phyloP scores from a whole-genome alignment of 1,139 yeast genomes.

The Zygosaccharomyces sapae region DNA sequence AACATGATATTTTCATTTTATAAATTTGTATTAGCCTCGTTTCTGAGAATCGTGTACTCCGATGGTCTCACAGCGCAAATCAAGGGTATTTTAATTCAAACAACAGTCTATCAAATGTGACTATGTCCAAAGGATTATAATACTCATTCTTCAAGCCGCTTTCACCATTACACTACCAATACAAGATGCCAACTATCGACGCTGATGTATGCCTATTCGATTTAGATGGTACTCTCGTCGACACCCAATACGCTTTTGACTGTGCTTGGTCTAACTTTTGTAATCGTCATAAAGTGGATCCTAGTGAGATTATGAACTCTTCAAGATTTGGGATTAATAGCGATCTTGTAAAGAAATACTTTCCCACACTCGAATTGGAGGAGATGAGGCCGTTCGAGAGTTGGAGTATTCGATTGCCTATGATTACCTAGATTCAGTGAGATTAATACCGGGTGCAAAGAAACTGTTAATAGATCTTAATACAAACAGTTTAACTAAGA shows the following conservation, averaged over 20 bases:
- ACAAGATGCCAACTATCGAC: conserved; percentile 12
- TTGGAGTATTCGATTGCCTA: conserved; percentile 65
- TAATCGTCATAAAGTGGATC: conserved; percentile 57
- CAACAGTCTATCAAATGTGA: too few relatives aligned
- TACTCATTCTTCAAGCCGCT: background rate
- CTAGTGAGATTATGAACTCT: conserved; percentile 60
- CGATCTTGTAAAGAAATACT: conserved; percentile 60
- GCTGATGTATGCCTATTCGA: conserved; percentile 50
- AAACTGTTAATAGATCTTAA: conserved; percentile 51
- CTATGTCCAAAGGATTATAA: background rate
- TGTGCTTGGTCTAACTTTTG: conserved; percentile 67
- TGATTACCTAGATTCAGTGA: conserved; percentile 59
- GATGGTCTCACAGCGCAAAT: too few relatives aligned
- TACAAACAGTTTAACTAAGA: conserved; percentile 26
- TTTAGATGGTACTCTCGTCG: conserved; percentile 73
- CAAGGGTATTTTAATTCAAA: too few relatives aligned
- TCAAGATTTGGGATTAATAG: conserved; percentile 72
- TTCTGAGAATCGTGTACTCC: too few relatives aligned
- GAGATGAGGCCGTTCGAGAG: conserved; percentile 49
- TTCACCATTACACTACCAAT: background rate
- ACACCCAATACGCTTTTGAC: conserved; percentile 70
- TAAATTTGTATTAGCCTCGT: too few relatives aligned
- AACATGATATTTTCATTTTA: too few relatives aligned
- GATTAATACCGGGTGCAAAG: conserved; percentile 64
- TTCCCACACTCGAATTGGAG: conserved; percentile 60